These are phyloP conservation scores for Tylopilus subfusipes DNA, from an alignment of 768 basidiomycete genomes.

Conservation along the genomic window DNA sequence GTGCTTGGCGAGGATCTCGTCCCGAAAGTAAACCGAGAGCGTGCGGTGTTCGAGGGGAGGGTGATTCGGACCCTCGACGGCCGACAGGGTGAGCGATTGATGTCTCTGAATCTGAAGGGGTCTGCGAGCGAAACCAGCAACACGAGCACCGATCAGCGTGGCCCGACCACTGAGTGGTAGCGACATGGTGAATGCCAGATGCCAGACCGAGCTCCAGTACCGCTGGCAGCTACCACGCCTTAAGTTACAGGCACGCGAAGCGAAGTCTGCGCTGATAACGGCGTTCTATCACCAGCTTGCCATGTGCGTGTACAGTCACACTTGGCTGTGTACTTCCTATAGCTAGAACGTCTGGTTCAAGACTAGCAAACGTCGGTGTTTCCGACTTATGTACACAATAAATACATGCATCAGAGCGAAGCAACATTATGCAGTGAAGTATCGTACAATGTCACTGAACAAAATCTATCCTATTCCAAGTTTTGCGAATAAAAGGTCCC, in stretches of 20 bases:
- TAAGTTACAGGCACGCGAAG: neutral
- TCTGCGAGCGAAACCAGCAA: conserved; percentile 4
- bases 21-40: conserved; percentile 57
- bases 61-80: conserved; percentile 52
- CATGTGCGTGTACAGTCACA: no score
- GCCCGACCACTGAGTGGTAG: neutral
- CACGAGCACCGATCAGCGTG: neutral
- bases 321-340: no score
- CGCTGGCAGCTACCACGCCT: neutral
- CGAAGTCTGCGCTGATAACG: no score
- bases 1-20: conserved; percentile 50
- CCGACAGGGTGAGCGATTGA: conserved; percentile 43
- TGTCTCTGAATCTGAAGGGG: conserved; percentile 10
- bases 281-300: no score
- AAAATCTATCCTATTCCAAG: conserved; percentile 17
- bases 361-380: neutral
- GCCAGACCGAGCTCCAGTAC: no score
- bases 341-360: no score
- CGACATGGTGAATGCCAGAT: conserved; percentile 4
- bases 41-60: conserved; percentile 57
- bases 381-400: neutral
- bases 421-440: neutral
- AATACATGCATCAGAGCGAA: neutral
- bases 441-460: conserved; percentile 18
- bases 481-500: neutral